Evolutionary conservation across 2,329 filamentous ascomycete species (phyloP).

Genomic region (Ambrosiella xylebori): DNA sequence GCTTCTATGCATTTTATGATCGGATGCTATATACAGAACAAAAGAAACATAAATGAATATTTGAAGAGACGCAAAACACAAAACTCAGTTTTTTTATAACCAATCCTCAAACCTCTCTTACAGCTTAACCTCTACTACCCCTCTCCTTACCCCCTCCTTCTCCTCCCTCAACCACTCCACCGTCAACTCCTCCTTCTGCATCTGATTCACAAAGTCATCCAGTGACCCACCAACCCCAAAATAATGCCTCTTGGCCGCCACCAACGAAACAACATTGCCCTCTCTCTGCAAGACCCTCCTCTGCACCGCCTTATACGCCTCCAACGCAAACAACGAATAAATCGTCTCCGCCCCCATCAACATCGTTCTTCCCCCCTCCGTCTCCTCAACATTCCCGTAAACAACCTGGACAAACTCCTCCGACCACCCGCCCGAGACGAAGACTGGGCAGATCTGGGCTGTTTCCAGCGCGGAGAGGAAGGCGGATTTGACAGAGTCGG

Average conservation of each 20-base stretch:
- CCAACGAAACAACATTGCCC: conserved; percentile 38
- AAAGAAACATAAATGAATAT: neutral
- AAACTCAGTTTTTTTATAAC: neutral
- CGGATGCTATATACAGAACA: neutral
- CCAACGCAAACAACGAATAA: conserved; percentile 57
- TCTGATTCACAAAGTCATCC: conserved; percentile 49
- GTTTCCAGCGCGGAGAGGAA: conserved; percentile 39
- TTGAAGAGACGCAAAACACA: neutral
- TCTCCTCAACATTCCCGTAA: conserved; percentile 18
- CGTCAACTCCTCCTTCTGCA: conserved; percentile 29
- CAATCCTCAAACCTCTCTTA: no score
- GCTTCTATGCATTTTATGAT: no score
- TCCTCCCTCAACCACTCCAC: conserved; percentile 40
- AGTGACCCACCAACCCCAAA: conserved; percentile 73
- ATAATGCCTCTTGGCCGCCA: conserved; percentile 65
- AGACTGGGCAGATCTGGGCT: conserved; percentile 38
- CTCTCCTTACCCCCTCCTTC: conserved; percentile 41
- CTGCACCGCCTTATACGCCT: conserved; percentile 50
- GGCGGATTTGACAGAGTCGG: conserved; percentile 34
- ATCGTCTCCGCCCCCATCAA: conserved; percentile 68
- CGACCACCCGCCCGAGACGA: conserved; percentile 63
- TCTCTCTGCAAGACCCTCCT: conserved; percentile 35
- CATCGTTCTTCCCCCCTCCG: conserved; percentile 19
- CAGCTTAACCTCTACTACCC: conserved; percentile 35
- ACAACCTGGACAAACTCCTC: conserved; percentile 44